phyloP scores from a whole-genome alignment of 805 yeast species.

The Kregervanrija pseudodelftensis region DNA sequence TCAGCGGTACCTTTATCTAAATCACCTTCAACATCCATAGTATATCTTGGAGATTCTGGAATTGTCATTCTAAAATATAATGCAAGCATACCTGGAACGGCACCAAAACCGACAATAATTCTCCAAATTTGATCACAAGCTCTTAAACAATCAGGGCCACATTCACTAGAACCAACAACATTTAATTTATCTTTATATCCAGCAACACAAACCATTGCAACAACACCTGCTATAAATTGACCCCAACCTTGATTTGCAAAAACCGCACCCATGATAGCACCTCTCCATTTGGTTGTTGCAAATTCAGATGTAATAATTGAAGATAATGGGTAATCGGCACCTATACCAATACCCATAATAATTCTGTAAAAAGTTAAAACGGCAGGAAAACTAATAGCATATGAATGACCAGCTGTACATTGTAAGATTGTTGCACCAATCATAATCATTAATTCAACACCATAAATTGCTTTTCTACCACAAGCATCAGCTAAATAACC shows the following conservation, averaged over 20 bases:
- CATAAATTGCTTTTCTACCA: constrained; percentile 86
- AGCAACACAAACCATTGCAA: constrained; percentile 67
- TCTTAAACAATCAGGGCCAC: constrained; percentile 59
- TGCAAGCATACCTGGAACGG: constrained; percentile 80
- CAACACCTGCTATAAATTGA: constrained; percentile 81
- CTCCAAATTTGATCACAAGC: constrained; percentile 96
- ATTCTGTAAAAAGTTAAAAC: constrained; percentile 73
- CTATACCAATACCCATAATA: constrained; percentile 91
- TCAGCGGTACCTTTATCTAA: constrained; percentile 50
- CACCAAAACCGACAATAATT: constrained; percentile 80
- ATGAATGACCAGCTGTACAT: constrained; percentile 63
- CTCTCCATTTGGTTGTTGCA: constrained; percentile 94
- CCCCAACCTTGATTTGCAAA: constrained; percentile 98
- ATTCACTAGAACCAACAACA: constrained; percentile 50
- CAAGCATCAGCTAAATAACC: constrained; percentile 75
- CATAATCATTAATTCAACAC: constrained; percentile 79
- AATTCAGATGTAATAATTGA: constrained; percentile 92
- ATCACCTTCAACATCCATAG: constrained; percentile 63
- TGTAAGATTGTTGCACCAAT: constrained; percentile 74
- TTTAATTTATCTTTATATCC: constrained; percentile 63
- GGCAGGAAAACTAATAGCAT: constrained; percentile 70
- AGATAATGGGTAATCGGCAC: constrained; percentile 93
- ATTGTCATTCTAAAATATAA: constrained; percentile 88
- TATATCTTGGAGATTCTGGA: constrained; percentile 91
- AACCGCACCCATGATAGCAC: constrained; percentile 95